Base-by-base conservation (phyloP, 768 basidiomycete genomes). In the Sarcodon sp. region DNA sequence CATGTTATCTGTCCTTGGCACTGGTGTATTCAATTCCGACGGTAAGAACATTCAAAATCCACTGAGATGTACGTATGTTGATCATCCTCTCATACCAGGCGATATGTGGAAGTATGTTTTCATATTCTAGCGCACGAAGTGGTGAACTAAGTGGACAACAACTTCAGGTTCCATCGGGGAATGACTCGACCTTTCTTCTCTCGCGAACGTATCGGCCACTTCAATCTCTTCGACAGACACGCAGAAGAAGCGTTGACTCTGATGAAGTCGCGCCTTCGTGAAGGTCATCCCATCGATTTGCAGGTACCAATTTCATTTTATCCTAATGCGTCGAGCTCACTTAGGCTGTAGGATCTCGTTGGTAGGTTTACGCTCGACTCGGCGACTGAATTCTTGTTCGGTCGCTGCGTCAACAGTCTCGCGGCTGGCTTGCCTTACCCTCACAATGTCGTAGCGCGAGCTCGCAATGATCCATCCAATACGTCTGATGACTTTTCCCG, bases 1-100 rank as follows among this genome's bases (percentile, higher is more conserved):
- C 11, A 60, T 64, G 13, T 39, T 59, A 31, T 53, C 56, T 9
- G 59, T 75, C 10, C 55, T 76, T 11, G 76, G 76, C 13, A 69
- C 64, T 0, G 78, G 79, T 6, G 69, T 79, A 6, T 79, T 79
- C 59, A 78, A 75, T 51, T 68, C 72, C 2, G 72, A 76, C 54
- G 72, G 73, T 68, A 48, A 46, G 45, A 47, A 60, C 58, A 71
- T 53, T 50, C 66, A 47, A 31, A 37, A 6, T 7, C 48, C 21
- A 6, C 16, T 16, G 21, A 15, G n/a, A 34, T 27, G 11, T 33
- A 8, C 44, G 1, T 41, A 1, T 10, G 3, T 21, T 59, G 61
- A 59, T 13, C n/a, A n/a, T n/a, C n/a, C n/a, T n/a, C n/a, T n/a
- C 54, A 35, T 18, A 21, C 18, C 41, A 69, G 68, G 64, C 33